Evolutionary conservation across 176 grass and related monocot genomes (phyloP), one percentile per base, ranked within the genome.

Genomic region (Carex myosuroides): DNA sequence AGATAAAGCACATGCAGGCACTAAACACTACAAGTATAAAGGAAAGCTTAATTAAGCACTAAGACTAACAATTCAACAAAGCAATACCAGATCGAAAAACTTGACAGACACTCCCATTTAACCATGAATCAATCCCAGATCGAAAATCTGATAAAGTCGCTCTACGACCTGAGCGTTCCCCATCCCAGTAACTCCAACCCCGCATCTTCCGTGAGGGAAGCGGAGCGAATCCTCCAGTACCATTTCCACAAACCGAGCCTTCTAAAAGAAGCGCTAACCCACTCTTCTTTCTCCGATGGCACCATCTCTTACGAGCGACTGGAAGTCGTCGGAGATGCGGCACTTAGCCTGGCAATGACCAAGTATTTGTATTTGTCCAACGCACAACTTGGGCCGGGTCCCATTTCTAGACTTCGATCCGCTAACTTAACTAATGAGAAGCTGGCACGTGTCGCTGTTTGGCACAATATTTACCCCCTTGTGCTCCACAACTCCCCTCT

Each of bases 351-450:
- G 30, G 88, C 89, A 50, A 76, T 97, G 74, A 72, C 87, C 5
- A 89, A 88, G 39, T 91, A 69, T 83, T 68, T 94, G 26, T 91
- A 79, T 83, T 73, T 88, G 24, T 80, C 84, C 59, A 29, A 29
- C 29, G 0, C 85, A 94, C 73, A 17, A 13, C 85, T 89, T 0
- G 84, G 66, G 24, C 87, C 85, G 5, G 92, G 94, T 17, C 80
- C 53, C 10, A 87, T 94, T 33, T 83, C 94, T 26, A 46, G 41
- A 17, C 88, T 97, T 82, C 85, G 92, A 50, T 80, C 87, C n/a
- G 94, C 90, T 54, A 94, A 94, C 73, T 46, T 97, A 64, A 91
- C 87, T 26, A 97, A 88, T 42, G 92, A 94, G 84, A 97, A 91
- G 80, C 88, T 94, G 0, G 94, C 88, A 2, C 92, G 89, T 52